Conservation (phyloP, 1,284 basidiomycete genomes). For the Fomitopsis schrenkii region DNA sequence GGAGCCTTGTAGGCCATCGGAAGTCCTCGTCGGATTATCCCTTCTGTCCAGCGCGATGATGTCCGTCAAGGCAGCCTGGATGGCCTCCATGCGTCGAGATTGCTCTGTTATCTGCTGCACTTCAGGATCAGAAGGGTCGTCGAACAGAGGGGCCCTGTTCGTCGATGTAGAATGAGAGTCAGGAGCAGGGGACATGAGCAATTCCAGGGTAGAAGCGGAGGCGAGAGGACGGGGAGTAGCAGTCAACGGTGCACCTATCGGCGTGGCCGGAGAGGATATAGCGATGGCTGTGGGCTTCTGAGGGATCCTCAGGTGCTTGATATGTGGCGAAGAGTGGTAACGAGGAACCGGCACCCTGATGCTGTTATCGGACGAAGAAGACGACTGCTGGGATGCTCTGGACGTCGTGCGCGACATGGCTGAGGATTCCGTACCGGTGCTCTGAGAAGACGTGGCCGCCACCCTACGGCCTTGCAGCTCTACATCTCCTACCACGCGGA, state of each 20-base stretch:
- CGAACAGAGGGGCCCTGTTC: constrained; percentile 74
- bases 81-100: constrained; percentile 81
- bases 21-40: constrained; percentile 16
- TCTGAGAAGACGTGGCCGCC: constrained; percentile 1
- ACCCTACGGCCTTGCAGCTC: constrained; percentile 28
- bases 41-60: constrained; percentile 83
- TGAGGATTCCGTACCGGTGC: not conserved
- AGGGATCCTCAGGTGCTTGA: constrained; percentile 26
- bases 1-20: constrained; percentile 15
- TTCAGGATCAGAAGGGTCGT: constrained; percentile 63
- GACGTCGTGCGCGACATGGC: constrained; percentile 5
- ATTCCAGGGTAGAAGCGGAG: constrained; percentile 60
- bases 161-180: constrained; percentile 41
- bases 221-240: constrained; percentile 26
- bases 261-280: constrained; percentile 2
- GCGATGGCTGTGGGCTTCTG: constrained; percentile 12
- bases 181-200: constrained; percentile 68
- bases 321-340: constrained; percentile 36
- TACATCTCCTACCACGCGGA: constrained; percentile 80
- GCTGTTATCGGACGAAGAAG: constrained; percentile 2
- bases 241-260: constrained; percentile 1
- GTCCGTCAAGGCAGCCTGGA: constrained; percentile 90
- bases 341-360: constrained; percentile 17
- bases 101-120: constrained; percentile 58
- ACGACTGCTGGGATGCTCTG: constrained; percentile 3